Conservation (phyloP, 257 asterid species). For the Marsdenia floribunda region DNA sequence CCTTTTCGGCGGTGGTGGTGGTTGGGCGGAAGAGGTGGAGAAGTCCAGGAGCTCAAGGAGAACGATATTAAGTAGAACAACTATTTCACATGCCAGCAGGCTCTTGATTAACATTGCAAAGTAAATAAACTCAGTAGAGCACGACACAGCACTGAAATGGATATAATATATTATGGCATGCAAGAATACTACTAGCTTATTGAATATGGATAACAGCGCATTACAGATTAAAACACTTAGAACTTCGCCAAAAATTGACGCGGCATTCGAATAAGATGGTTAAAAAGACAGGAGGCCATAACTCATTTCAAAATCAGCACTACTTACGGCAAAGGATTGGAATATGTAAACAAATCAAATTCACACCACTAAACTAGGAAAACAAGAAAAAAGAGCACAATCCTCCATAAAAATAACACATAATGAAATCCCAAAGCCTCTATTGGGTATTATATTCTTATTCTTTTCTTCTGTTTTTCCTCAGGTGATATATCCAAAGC, state of each 20-base stretch:
- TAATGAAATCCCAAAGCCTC: slow-evolving; percentile 3
- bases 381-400: neutral
- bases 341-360: neutral
- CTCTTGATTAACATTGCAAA: neutral
- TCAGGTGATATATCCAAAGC: neutral
- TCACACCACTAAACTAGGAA: neutral
- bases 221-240: neutral
- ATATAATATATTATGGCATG: neutral
- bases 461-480: neutral
- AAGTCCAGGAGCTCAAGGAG: neutral
- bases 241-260: neutral
- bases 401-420: neutral
- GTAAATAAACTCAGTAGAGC: neutral
- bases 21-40: neutral
- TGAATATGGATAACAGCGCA: neutral
- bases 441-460: neutral
- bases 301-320: neutral
- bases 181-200: neutral
- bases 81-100: neutral
- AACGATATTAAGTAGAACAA: neutral
- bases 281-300: neutral
- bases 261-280: neutral
- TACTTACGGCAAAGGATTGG: neutral
- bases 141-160: neutral
- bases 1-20: too few species aligned